phyloP scores from a whole-genome alignment of 805 yeast genomes.

The Kluyveromyces dobzhanskii region DNA sequence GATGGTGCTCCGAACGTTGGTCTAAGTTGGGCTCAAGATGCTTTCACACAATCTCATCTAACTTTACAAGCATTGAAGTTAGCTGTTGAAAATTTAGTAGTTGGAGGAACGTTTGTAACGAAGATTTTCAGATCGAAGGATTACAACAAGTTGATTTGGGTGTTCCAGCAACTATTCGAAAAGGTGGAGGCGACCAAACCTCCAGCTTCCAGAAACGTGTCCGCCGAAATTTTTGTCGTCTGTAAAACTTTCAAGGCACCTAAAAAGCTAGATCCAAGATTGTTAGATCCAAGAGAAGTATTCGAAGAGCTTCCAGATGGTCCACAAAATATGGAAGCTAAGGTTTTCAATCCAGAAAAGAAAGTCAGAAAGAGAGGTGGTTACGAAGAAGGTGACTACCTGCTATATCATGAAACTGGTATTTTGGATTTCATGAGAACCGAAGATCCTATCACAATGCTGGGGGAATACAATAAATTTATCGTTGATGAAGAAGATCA shows the following conservation, averaged over 20 bases:
- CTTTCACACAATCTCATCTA: slow-evolving; percentile 94
- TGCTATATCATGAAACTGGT: slow-evolving; percentile 59
- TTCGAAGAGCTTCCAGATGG: slow-evolving; percentile 83
- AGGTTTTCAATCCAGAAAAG: slow-evolving; percentile 89
- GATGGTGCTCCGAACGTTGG: slow-evolving; percentile 99
- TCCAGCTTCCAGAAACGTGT: slow-evolving; percentile 96
- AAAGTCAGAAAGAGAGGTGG: slow-evolving; percentile 89
- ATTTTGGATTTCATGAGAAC: slow-evolving; percentile 73
- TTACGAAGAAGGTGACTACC: slow-evolving; percentile 88
- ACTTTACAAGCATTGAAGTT: slow-evolving; percentile 87
- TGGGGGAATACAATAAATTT: slow-evolving; percentile 67
- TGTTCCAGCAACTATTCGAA: slow-evolving; percentile 89
- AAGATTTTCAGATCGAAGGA: slow-evolving; percentile 98
- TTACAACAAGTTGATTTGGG: slow-evolving; percentile 96
- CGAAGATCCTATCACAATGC: slow-evolving; percentile 74
- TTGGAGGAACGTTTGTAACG: slow-evolving; percentile 94
- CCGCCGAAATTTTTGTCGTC: slow-evolving; percentile 97
- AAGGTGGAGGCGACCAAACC: slow-evolving; percentile 99
- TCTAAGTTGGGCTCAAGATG: slow-evolving; percentile 99
- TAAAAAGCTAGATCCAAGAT: slow-evolving; percentile 83
- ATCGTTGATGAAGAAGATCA: slow-evolving; percentile 49
- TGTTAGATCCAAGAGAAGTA: slow-evolving; percentile 85
- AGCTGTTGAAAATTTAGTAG: slow-evolving; percentile 85
- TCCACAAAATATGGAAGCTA: slow-evolving; percentile 76
- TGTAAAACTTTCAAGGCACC: slow-evolving; percentile 97